Evolutionary conservation across 805 yeast genomes (phyloP).

Genomic region (Brettanomyces naardenensis): DNA sequence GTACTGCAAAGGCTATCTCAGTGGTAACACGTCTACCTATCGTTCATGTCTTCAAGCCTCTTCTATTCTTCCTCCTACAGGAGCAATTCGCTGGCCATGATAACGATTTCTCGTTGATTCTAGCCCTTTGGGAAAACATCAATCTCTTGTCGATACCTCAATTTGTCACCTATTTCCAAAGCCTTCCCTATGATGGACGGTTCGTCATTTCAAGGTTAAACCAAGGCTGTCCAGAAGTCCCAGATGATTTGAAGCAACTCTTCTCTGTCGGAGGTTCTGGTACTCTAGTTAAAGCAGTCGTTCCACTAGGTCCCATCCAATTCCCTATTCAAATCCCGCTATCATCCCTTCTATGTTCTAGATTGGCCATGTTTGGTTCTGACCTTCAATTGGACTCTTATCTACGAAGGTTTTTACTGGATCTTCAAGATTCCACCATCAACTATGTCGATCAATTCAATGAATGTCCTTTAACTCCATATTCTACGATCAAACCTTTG

Average conservation of each 20-base stretch:
- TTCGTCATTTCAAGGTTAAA: slow-evolving; percentile 17
- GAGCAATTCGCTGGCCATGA: slow-evolving; percentile 23
- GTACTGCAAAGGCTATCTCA: slow-evolving; percentile 37
- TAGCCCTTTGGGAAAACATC: slow-evolving; percentile 11
- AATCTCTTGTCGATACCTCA: slow-evolving; percentile 21
- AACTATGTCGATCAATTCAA: background rate
- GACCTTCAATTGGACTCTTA: slow-evolving; percentile 23
- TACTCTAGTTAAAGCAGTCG: slow-evolving; percentile 14
- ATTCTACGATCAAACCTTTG: slow-evolving; percentile 19
- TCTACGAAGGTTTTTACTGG: slow-evolving; percentile 14
- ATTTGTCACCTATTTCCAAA: slow-evolving; percentile 16
- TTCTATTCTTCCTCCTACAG: slow-evolving; percentile 39
- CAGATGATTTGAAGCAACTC: slow-evolving; percentile 3
- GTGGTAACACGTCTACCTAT: slow-evolving; percentile 35
- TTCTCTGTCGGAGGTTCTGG: slow-evolving; percentile 11
- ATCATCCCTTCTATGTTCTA: slow-evolving; percentile 20
- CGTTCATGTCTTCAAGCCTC: slow-evolving; percentile 42
- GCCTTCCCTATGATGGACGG: slow-evolving; percentile 10
- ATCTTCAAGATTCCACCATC: slow-evolving; percentile 6
- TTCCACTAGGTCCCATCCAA: slow-evolving; percentile 10
- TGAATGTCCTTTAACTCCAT: slow-evolving; percentile 15
- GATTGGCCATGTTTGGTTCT: slow-evolving; percentile 22
- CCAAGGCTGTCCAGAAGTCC: slow-evolving; percentile 7
- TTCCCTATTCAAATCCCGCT: slow-evolving; percentile 27
- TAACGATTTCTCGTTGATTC: slow-evolving; percentile 5